Percentiles rank a stretch among this genome's conserved stretches.
Conservation (phyloP, 257 asterid species). For the Agastache rugosa region DNA sequence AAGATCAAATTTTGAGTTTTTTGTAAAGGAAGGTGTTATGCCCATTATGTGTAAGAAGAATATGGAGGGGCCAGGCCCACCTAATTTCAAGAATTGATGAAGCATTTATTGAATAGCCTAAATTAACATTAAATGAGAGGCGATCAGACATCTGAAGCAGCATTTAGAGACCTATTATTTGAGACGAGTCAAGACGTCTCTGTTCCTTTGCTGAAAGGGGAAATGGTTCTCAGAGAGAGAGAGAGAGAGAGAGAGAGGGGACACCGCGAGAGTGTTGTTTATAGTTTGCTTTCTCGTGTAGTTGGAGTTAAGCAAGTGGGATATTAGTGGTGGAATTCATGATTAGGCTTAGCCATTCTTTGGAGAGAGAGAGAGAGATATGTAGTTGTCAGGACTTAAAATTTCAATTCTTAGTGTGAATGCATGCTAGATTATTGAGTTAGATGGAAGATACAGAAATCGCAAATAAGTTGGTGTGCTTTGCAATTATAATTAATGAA, state of each 20-base stretch:
- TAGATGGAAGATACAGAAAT: constrained; percentile 20
- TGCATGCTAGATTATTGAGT: constrained; percentile 30
- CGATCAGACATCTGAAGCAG: constrained; percentile 44
- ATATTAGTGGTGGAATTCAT: constrained; percentile 46
- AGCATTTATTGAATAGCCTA: constrained; percentile 32
- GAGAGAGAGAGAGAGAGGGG: not conserved
- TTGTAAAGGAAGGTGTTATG: not conserved
- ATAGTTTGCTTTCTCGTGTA: constrained; percentile 20
- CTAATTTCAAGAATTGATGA: constrained; percentile 39
- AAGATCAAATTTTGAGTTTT: not conserved
- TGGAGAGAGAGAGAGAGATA: not conserved
- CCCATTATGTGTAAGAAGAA: not conserved
- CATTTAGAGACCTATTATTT: constrained; percentile 50
- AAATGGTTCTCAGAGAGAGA: constrained; percentile 30
- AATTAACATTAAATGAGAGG: constrained; percentile 44
- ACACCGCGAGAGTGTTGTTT: constrained; percentile 5
- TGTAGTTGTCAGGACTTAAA: not conserved
- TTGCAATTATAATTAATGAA: not conserved
- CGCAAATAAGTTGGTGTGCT: constrained; percentile 30
- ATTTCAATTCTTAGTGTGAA: constrained; percentile 31
- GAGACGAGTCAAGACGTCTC: constrained; percentile 14
- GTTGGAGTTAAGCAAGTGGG: constrained; percentile 38
- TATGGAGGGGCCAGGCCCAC: constrained; percentile 10
- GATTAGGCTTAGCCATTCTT: constrained; percentile 55
- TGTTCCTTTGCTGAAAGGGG: constrained; percentile 37